phyloP scores from a whole-genome alignment of 352 stramenopile species.

The Globisporangium cylindrosporum region DNA sequence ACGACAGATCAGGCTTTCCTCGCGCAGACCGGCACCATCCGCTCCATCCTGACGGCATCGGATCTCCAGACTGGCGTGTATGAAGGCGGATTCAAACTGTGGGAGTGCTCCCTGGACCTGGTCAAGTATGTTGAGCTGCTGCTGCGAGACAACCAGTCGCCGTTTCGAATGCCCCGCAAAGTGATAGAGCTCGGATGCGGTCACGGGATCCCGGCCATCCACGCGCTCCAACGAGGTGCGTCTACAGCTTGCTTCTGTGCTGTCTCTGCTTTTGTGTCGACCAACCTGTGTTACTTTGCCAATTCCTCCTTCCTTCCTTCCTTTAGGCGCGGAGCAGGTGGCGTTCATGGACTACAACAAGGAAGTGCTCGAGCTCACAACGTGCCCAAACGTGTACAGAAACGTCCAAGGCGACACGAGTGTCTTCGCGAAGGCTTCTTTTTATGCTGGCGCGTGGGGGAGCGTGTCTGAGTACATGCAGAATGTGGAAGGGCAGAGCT shows the following conservation, averaged over 20 bases:
- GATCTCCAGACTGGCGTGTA: conserved; percentile 80
- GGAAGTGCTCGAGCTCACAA: conserved; percentile 84
- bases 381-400: conserved; percentile 67
- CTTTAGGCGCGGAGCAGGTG: conserved; percentile 45
- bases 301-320: too few species aligned
- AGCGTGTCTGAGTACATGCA: conserved; percentile 60
- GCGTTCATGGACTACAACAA: conserved; percentile 89
- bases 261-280: too few species aligned
- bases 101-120: conserved; percentile 79
- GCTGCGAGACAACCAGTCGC: conserved; percentile 16
- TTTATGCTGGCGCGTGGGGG: conserved; percentile 76
- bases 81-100: conserved; percentile 86
- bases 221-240: conserved; percentile 61
- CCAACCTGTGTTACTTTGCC: too few species aligned
- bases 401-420: conserved; percentile 32
- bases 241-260: too few species aligned
- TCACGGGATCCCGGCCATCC: conserved; percentile 74
- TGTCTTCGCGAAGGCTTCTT: conserved; percentile 41
- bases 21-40: conserved; percentile 53
- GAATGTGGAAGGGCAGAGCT: conserved; percentile 25
- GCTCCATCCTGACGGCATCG: conserved; percentile 63
- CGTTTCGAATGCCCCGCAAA: conserved; percentile 23
- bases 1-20: conserved; percentile 51
- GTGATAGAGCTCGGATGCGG: conserved; percentile 81
- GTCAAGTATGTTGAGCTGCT: conserved; percentile 45